A percentile compares a stretch with the other conserved stretches of the same genome.
Evolutionary conservation across 176 grass and related monocot genomes (phyloP).

Genomic region (Puccinellia tenuiflora): DNA sequence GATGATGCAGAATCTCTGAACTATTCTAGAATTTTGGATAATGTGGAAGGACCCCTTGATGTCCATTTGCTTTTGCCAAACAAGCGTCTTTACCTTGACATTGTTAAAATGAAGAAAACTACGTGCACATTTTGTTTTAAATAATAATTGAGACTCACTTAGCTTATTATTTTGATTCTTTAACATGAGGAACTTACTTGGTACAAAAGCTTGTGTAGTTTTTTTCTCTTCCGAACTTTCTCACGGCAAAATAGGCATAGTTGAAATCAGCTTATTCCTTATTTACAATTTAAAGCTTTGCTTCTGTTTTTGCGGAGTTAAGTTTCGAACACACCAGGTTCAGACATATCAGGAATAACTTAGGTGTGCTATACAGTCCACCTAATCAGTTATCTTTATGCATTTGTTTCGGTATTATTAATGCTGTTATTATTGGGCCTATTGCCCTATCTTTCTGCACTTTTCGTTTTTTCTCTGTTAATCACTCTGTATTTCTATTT

Average conservation of each 20-base stretch:
- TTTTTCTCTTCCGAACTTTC: not conserved
- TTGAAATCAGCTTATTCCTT: not conserved
- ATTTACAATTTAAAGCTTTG: not conserved
- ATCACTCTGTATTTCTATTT: not conserved
- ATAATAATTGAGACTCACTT: not conserved
- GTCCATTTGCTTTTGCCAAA: not conserved
- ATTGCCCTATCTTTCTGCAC: not conserved
- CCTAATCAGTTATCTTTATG: not conserved
- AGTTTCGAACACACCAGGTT: not conserved
- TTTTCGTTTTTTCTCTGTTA: not conserved
- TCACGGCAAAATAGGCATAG: not conserved
- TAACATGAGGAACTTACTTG: not conserved
- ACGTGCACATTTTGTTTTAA: not conserved
- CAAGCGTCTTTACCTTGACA: not conserved
- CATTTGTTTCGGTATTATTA: not conserved
- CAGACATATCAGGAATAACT: not conserved
- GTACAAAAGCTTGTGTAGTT: not conserved
- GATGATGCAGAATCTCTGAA: not conserved
- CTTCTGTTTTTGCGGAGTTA: not conserved
- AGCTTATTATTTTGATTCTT: not conserved
- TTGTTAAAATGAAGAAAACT: not conserved
- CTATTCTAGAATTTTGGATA: not conserved
- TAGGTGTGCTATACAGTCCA: not conserved
- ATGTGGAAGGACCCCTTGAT: not conserved
- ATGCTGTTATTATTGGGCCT: not conserved